Conservation (phyloP, 1,284 basidiomycete genomes). For the Leccinum fuscescens region DNA sequence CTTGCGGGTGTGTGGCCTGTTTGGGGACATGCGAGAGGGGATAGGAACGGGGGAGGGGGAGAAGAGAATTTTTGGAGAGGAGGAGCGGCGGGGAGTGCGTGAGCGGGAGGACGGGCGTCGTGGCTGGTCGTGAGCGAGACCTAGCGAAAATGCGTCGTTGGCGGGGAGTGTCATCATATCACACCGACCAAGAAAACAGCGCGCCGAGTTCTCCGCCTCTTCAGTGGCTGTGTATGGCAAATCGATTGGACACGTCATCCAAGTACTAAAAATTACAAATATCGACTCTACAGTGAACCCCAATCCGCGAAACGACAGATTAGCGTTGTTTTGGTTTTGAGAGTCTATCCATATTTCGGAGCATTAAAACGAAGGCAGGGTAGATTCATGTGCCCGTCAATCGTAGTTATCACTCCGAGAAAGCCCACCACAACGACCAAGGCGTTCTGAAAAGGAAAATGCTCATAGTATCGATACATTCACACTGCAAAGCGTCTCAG, state of each 20-base stretch:
- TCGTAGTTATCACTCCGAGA: conserved; percentile 46
- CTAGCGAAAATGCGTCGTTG: conserved; percentile 52
- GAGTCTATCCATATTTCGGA: conserved; percentile 37
- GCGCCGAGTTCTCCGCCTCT: neutral
- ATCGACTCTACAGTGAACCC: conserved; percentile 37
- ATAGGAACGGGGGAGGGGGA: conserved; percentile 19
- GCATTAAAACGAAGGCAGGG: conserved; percentile 42
- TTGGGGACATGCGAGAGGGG: conserved; percentile 20
- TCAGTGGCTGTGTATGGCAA: conserved; percentile 16
- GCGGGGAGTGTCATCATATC: conserved; percentile 43
- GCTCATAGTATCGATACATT: neutral
- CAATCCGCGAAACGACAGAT: conserved; percentile 16
- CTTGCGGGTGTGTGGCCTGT: conserved; percentile 18
- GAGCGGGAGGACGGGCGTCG: conserved; percentile 33
- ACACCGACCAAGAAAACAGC: neutral
- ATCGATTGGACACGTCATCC: neutral
- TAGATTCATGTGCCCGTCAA: conserved; percentile 31
- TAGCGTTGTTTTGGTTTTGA: conserved; percentile 33
- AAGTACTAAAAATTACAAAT: conserved; percentile 5
- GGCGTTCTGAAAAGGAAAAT: neutral
- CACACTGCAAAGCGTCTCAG: neutral
- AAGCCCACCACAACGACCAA: neutral
- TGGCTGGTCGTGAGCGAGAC: conserved; percentile 43
- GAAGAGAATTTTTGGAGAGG: conserved; percentile 47
- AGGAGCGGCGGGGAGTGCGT: conserved; percentile 36